Conservation (phyloP, 768 basidiomycete genomes). For the Mycena amicta region DNA sequence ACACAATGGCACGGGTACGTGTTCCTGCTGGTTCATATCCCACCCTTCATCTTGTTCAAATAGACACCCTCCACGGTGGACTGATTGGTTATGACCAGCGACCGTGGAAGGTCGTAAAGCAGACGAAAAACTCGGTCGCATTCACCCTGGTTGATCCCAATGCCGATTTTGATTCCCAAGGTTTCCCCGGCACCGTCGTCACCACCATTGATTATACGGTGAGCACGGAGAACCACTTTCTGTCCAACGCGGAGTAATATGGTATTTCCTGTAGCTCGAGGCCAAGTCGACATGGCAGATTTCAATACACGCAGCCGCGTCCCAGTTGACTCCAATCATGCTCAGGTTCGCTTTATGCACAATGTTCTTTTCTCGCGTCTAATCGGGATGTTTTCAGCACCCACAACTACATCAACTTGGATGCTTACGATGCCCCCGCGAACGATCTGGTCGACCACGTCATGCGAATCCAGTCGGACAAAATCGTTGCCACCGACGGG, state of each 20-base stretch:
- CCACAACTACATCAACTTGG: constrained; percentile 49
- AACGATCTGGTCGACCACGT: constrained; percentile 41
- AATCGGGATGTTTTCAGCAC: constrained; percentile 9
- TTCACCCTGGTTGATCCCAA: constrained; percentile 44
- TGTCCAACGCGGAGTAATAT: constrained; percentile 6
- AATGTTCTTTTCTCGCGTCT: not conserved
- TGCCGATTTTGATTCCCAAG: constrained; percentile 46
- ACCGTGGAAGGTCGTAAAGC: constrained; percentile 39
- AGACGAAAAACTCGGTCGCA: constrained; percentile 40
- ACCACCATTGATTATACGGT: constrained; percentile 30
- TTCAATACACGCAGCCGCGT: constrained; percentile 39
- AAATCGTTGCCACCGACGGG: constrained; percentile 42
- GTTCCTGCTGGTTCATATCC: not conserved
- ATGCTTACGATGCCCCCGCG: constrained; percentile 41
- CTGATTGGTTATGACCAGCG: constrained; percentile 47
- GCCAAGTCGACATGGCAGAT: constrained; percentile 40
- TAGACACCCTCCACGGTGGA: constrained; percentile 53
- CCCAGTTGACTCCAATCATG: constrained; percentile 46
- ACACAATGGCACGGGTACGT: constrained; percentile 32
- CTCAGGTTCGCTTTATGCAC: constrained; percentile 26
- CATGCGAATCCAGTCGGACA: constrained; percentile 40
- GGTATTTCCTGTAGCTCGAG: constrained; percentile 39
- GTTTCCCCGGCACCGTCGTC: constrained; percentile 49
- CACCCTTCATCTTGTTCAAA: not conserved
- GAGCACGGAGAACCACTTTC: not conserved